A percentile compares a stretch with the other conserved stretches of the same genome.
phyloP scores from a whole-genome alignment of 139 green algal species.

The Edaphochlamys debaryana region DNA sequence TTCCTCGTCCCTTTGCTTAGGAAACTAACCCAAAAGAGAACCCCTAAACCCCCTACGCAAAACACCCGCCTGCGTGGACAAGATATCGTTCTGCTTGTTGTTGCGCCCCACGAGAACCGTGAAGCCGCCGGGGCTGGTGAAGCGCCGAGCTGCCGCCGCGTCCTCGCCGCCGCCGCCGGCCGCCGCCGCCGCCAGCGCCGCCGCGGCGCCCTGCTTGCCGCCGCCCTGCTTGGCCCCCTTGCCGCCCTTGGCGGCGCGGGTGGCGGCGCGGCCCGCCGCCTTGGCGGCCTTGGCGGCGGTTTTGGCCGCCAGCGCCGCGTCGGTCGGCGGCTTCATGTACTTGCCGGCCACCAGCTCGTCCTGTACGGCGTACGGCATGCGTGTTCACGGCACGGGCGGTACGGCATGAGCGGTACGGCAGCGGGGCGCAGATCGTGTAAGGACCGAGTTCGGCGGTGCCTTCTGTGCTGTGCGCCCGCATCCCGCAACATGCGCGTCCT shows the following conservation, averaged over 20 bases:
- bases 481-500: too few species aligned
- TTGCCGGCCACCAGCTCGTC: slow-evolving; percentile 76
- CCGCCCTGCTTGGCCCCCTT: background rate
- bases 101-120: slow-evolving; percentile 79
- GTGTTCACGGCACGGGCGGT: too few species aligned
- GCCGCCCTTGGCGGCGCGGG: background rate
- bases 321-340: slow-evolving; percentile 75
- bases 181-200: background rate
- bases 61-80: slow-evolving; percentile 60
- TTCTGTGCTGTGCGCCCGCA: too few species aligned
- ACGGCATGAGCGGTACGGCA: background rate
- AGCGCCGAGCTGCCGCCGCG: slow-evolving; percentile 62
- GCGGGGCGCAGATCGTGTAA: background rate
- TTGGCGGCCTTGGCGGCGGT: slow-evolving; percentile 71
- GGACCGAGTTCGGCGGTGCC: too few species aligned
- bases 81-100: slow-evolving; percentile 89
- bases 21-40: too few species aligned
- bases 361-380: too few species aligned
- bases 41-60: too few species aligned
- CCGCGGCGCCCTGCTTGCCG: slow-evolving; percentile 7
- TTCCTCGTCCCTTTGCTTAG: too few species aligned
- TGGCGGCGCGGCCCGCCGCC: slow-evolving; percentile 46
- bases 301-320: slow-evolving; percentile 74
- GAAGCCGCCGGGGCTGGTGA: slow-evolving; percentile 70
- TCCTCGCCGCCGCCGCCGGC: background rate